Evolutionary conservation across 106 monocot species (phyloP).

Genomic region (Vanilla planifolia): DNA sequence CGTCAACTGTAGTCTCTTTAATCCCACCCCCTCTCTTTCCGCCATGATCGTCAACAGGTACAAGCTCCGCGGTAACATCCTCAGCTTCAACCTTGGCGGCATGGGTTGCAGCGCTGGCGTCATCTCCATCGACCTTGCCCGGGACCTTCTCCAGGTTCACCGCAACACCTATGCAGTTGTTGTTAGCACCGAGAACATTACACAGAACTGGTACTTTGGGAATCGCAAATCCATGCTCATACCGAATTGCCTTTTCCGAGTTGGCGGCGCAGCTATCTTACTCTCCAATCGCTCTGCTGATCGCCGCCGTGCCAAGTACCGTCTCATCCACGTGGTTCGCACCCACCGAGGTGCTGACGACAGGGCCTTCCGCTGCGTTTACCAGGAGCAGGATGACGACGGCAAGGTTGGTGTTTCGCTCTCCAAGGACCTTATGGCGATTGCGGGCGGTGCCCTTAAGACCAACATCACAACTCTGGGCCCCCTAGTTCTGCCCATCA

Average conservation of each 20-base stretch:
- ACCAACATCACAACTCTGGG: slow-evolving; percentile 23
- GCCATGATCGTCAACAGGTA: slow-evolving; percentile 56
- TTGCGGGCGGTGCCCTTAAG: slow-evolving; percentile 18
- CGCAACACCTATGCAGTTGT: slow-evolving; percentile 29
- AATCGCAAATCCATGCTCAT: slow-evolving; percentile 34
- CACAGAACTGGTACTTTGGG: slow-evolving; percentile 40
- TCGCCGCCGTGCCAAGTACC: slow-evolving; percentile 23
- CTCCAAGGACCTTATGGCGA: slow-evolving; percentile 22
- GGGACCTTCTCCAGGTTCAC: slow-evolving; percentile 30
- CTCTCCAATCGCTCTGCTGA: slow-evolving; percentile 24
- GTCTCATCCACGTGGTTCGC: slow-evolving; percentile 31
- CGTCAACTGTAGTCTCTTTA: slow-evolving; percentile 52
- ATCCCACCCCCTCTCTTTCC: slow-evolving; percentile 51
- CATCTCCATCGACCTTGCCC: slow-evolving; percentile 37
- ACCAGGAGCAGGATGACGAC: slow-evolving; percentile 33
- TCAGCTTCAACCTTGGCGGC: slow-evolving; percentile 48
- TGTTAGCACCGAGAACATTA: slow-evolving; percentile 36
- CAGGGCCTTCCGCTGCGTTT: slow-evolving; percentile 27
- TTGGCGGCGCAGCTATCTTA: slow-evolving; percentile 26
- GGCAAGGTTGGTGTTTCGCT: slow-evolving; percentile 22
- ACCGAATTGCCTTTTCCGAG: slow-evolving; percentile 30
- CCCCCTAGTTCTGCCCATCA: slow-evolving; percentile 19
- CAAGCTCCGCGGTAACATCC: slow-evolving; percentile 38
- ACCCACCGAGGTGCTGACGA: slow-evolving; percentile 39
- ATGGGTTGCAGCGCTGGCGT: slow-evolving; percentile 63